Percentiles rank a stretch among this genome's conserved stretches.
phyloP scores from a whole-genome alignment of 805 yeast species.

The Lipomyces mesembrius region DNA sequence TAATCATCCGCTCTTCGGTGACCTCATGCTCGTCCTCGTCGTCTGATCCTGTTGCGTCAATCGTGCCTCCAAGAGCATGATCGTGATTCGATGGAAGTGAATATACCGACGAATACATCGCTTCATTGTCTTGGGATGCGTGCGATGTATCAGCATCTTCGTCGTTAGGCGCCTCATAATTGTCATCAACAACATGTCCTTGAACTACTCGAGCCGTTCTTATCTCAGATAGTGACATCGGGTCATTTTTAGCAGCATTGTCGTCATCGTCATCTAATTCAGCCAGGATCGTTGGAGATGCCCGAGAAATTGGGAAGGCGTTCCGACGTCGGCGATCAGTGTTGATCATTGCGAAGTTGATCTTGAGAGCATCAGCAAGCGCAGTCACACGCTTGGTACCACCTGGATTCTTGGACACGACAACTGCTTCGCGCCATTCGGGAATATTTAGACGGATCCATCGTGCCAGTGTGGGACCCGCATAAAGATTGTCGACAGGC shows the following conservation, averaged over 20 bases:
- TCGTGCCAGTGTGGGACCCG: conserved; percentile 93
- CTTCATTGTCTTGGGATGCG: conserved; percentile 43
- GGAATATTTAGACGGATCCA: conserved; percentile 93
- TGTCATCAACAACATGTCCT: conserved; percentile 96
- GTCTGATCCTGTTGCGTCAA: conserved; percentile 74
- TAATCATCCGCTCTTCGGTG: conserved; percentile 55
- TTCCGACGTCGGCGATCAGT: conserved; percentile 93
- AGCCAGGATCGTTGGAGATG: conserved; percentile 38
- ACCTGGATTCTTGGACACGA: conserved; percentile 98
- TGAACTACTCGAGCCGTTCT: conserved; percentile 95
- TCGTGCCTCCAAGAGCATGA: conserved; percentile 79
- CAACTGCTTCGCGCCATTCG: conserved; percentile 86
- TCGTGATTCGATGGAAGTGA: conserved; percentile 38
- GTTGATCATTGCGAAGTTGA: conserved; percentile 98
- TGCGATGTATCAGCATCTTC: conserved; percentile 43
- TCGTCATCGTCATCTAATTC: conserved; percentile 33
- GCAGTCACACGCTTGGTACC: conserved; percentile 98
- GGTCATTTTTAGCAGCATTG: conserved; percentile 36
- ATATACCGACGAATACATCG: conserved; percentile 39
- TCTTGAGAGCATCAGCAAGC: conserved; percentile 92
- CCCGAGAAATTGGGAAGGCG: conserved; percentile 53
- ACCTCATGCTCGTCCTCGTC: conserved; percentile 83
- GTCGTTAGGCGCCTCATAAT: conserved; percentile 51
- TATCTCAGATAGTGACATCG: conserved; percentile 54
- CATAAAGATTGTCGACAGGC: conserved; percentile 95